Base-by-base conservation (phyloP, 306 rosid genomes). In the Cucumis hystrix region DNA sequence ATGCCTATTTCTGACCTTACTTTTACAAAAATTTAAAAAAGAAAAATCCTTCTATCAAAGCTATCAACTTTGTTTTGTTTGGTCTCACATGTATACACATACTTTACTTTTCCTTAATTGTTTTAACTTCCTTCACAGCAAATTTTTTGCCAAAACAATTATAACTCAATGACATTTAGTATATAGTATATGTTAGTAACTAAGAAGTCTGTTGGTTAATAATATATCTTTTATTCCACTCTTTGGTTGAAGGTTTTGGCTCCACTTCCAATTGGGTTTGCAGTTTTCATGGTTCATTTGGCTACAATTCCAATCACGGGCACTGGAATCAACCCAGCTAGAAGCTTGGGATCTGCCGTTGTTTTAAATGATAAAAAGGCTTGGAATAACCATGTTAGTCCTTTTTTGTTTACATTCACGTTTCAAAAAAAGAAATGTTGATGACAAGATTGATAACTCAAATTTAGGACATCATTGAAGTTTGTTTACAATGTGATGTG, bases 221-320 rank as follows among this genome's bases (percentile, higher is more conserved):
- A 20, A 28, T 28, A 0, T 66, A 39, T 12, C 40, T 8, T 37
- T 4, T 21, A 37, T 59, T 23, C 12, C 10, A 1, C 28, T 47
- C 10, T 33, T 30, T 30, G 69, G 69, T 75, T 62, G 59, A 58
- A 94, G 98, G 95, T 94, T 82, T 85, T 94, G 97, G 97, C 96
- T 21, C 98, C 98, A 71, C 96, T 93, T 76, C 98, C 98, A 79
- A 93, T 93, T 78, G 98, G 98, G 64, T 93, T 93, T 80, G 98
- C 97, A 9, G 98, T 93, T 65, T 93, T 93, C 88, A 87, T 93
- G 87, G 98, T 93, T 85, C 98, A 93, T 83, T 83, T 93, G 92
- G 98, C 97, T 56, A 93, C 98, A 72, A 93, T 93, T 80, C 98
- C 98, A 6, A 79, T 93, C 78, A 93, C 98, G 0, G 97, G 97